These are phyloP conservation scores for Leonotis leonurus DNA, from an alignment of 257 asterid genomes.

Conservation along the genomic window DNA sequence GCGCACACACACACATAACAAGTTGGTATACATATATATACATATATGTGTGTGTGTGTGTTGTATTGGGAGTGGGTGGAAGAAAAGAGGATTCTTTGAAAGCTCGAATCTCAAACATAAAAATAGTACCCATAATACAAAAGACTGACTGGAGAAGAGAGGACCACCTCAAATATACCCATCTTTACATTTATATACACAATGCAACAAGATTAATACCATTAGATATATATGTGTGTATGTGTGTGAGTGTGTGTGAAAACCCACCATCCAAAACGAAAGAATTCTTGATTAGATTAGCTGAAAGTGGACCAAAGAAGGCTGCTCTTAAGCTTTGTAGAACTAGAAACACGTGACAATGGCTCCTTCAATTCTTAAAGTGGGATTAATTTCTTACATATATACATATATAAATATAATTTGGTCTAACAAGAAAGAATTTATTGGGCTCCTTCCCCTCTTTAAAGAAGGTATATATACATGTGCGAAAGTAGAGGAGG, in stretches of 20 bases:
- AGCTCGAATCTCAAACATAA: conserved; percentile 24
- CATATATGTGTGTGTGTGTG: no score
- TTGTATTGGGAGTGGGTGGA: not conserved
- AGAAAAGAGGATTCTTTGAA: not conserved
- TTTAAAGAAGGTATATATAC: conserved; percentile 11
- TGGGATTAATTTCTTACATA: not conserved
- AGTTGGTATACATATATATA: no score
- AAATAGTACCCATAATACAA: not conserved
- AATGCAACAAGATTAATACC: not conserved
- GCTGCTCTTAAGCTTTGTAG: conserved; percentile 19
- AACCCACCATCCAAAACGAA: not conserved
- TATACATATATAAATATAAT: no score
- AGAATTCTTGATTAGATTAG: not conserved
- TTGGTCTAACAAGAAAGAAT: conserved; percentile 18
- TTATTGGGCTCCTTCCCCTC: conserved; percentile 17
- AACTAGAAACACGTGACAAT: conserved; percentile 32
- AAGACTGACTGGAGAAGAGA: conserved; percentile 6
- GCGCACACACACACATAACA: not conserved
- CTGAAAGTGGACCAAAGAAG: conserved; percentile 15
- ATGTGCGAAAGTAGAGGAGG: conserved; percentile 10
- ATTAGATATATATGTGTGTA: no score
- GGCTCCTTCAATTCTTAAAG: conserved; percentile 24
- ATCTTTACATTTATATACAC: not conserved
- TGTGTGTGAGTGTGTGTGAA: not conserved
- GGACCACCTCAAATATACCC: conserved; percentile 16